Conservation (phyloP, 2,329 filamentous ascomycete genomes). For the Xylaria sp. region DNA sequence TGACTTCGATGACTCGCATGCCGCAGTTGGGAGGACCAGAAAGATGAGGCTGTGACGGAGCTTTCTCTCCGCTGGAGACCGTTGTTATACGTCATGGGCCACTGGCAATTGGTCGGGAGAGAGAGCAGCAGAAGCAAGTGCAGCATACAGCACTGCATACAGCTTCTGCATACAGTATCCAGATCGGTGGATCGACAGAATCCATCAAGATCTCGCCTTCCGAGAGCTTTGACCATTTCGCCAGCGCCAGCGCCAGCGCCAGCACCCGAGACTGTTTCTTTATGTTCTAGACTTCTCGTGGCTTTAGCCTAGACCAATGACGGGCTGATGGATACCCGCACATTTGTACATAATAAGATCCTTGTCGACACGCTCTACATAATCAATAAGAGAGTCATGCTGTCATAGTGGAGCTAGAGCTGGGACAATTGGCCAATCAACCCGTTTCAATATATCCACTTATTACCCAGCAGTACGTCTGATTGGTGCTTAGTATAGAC, state of each 20-base stretch:
- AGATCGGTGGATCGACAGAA: conserved; percentile 9
- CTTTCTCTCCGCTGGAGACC: conserved; percentile 1
- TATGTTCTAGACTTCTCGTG: conserved; percentile 15
- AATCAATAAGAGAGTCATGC: conserved; percentile 7
- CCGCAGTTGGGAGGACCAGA: too few species aligned
- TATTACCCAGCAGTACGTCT: background rate
- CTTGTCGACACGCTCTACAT: background rate
- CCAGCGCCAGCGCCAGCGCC: background rate
- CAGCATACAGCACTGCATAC: background rate
- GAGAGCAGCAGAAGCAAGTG: background rate
- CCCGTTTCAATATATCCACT: background rate
- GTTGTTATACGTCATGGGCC: background rate
- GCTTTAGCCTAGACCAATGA: too few species aligned
- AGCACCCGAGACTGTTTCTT: too few species aligned
- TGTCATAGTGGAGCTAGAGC: conserved; percentile 19
- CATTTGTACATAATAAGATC: too few species aligned
- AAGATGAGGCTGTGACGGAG: conserved; percentile 19
- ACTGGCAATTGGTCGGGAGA: background rate
- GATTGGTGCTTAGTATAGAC: background rate
- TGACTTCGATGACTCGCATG: too few species aligned
- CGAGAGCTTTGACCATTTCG: background rate
- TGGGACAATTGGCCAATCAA: background rate
- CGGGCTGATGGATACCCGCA: too few species aligned
- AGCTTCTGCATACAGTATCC: too few species aligned
- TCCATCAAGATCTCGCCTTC: conserved; percentile 21